Evolutionary conservation across 2,329 filamentous ascomycete species (phyloP), one percentile per base, ranked within the genome.

Genomic region (Calonectria pteridis): DNA sequence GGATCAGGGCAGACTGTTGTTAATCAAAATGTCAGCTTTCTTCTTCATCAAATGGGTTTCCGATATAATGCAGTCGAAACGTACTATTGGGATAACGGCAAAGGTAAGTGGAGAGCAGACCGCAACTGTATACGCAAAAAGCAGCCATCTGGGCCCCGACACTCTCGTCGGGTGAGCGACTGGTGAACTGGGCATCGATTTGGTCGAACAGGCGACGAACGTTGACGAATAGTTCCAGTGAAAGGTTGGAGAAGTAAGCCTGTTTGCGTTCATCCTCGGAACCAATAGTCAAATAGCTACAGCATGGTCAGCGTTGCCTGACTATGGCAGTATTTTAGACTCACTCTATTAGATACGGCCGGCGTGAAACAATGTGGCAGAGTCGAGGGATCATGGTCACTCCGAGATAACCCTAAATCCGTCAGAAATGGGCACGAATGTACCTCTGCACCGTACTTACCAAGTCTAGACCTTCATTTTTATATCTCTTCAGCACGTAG

Each of bases 91-190:
- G 87, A 71, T 89, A 89, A 78, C 88, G 89, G 80, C 85, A 88
- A 2, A 89, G 80, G 67, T 90, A 90, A 4, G 86, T 86, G 9
- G 88, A 86, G 69, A 90, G 85, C 29, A 90, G 82, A 18, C 88
- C 89, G 74, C 88, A 90, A n/a, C 85, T 89, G 66, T 90, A 90
- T 16, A 90, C 88, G 69, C 87, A 89, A 75, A 90, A 90, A 1
- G 88, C 87, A 20, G 88, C 85, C 84, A 90, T 90, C 77, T 90
- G 88, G 3, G 88, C 88, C 2, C 89, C 89, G 20, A 89, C 85
- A 43, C 87, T 87, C 73, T 89, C 88, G 37, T 89, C 86, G 0
- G 84, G 82, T 1, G 85, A 82, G 7, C 86, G 84, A 6, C 85
- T 84, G 18, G 85, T 85, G 72, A 89, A 90, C 69, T 90, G 88